Base-by-base conservation (phyloP, 2,329 filamentous ascomycete genomes). In the Fusarium torulosum region DNA sequence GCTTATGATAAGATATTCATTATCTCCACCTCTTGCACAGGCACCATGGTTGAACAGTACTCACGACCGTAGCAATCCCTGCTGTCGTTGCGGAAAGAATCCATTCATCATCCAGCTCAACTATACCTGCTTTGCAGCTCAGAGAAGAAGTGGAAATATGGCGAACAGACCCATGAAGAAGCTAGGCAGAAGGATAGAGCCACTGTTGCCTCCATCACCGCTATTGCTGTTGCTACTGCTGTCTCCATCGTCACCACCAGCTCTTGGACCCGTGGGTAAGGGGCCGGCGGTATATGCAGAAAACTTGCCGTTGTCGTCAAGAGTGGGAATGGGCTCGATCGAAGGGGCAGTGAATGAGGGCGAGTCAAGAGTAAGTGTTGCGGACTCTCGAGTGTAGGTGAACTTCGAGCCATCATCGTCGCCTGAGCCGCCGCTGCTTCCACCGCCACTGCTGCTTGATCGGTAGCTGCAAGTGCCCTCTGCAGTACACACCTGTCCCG, bases 61-160 rank as follows among this genome's bases (percentile, higher is more conserved):
- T 35, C 10, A 47, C 20, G 14, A 17, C n/a, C 20, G 33, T 40
- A 17, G 25, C 10, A 27, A 13, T 19, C 29, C 10, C 25, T 29
- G 7, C 14, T 13, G 3, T 13, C 3, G 3, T n/a, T 7, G 14
- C 17, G 11, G 11, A 14, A 29, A 4, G 13, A 37, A 46, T 27
- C 27, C 25, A 13, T 46, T 10, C 3, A 43, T 6, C 1, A 25
- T 42, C 35, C 19, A 19, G 29, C 7, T 29, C 23, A 10, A 42
- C 40, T 19, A 4, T 42, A 15, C 10, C 19, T 14, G n/a, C 25
- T 4, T 40, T 17, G 4, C 20, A 33, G 14, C 21, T 69, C 62
- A 76, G n/a, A 76, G 63, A 41, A 75, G 13, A 21, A 76, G 60
- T 47, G 74, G 74, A 27, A 72, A 27, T 4, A 75, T 43, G 9